A percentile compares a stretch with the other conserved stretches of the same genome.
These are phyloP conservation scores for Tremellales sp. DNA, from an alignment of 1,284 basidiomycete genomes.

Conservation along the genomic window DNA sequence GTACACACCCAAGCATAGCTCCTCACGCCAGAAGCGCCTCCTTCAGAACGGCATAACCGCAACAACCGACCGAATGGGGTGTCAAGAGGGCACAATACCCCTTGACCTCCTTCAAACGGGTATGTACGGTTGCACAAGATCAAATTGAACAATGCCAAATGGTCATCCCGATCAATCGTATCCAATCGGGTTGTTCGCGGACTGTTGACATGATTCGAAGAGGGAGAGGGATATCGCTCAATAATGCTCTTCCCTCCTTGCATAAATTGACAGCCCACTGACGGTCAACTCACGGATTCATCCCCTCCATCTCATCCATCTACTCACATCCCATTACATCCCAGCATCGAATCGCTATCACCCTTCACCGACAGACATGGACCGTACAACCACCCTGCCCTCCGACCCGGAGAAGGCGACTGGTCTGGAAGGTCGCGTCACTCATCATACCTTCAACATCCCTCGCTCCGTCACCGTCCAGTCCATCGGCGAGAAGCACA, in stretches of 20 bases:
- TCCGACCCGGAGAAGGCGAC: not conserved
- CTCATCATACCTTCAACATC: conserved; percentile 1
- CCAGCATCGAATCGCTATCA: too few relatives aligned
- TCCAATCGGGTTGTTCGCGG: not conserved
- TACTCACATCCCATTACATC: not conserved
- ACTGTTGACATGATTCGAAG: not conserved
- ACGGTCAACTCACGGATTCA: not conserved
- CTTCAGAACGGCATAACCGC: too few relatives aligned
- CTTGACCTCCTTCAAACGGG: too few relatives aligned
- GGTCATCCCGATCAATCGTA: too few relatives aligned
- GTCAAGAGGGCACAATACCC: too few relatives aligned
- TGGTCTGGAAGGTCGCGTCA: not conserved
- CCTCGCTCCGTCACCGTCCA: conserved; percentile 11
- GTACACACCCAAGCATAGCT: too few relatives aligned
- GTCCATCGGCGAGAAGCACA: conserved; percentile 1
- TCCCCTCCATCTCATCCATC: not conserved
- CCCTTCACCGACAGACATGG: too few relatives aligned
- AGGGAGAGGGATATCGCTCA: not conserved
- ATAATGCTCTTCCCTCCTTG: not conserved
- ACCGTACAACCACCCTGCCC: not conserved
- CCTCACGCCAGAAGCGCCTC: too few relatives aligned
- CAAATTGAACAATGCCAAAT: not conserved
- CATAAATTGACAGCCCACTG: not conserved
- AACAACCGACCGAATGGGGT: too few relatives aligned
- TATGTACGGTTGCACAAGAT: too few relatives aligned